These are phyloP conservation scores for Vachellia pachyceras DNA, from an alignment of 306 rosid genomes.

Conservation along the genomic window DNA sequence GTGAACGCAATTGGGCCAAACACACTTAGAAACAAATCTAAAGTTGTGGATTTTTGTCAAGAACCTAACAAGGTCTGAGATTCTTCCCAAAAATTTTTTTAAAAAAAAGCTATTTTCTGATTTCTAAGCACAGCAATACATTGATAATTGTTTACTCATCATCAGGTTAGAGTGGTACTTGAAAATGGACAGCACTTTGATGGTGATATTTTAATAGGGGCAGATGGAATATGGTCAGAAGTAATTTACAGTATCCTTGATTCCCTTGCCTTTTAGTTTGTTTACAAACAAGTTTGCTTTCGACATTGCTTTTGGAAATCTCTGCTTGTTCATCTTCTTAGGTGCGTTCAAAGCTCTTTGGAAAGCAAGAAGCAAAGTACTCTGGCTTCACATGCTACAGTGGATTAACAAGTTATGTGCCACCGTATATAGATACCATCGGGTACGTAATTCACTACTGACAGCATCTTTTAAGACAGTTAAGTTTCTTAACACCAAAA, in stretches of 20 bases:
- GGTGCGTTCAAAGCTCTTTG: slow-evolving; percentile 55
- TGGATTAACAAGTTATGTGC: slow-evolving; percentile 53
- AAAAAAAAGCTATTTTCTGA: not conserved
- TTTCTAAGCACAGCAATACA: not conserved
- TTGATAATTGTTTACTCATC: not conserved
- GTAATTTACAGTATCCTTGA: slow-evolving; percentile 44
- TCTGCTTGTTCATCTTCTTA: slow-evolving; percentile 31
- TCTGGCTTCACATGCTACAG: slow-evolving; percentile 55
- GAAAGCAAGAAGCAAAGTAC: slow-evolving; percentile 47
- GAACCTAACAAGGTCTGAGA: slow-evolving; percentile 45
- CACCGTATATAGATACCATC: slow-evolving; percentile 46
- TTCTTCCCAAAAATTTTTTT: slow-evolving; percentile 1
- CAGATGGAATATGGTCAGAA: slow-evolving; percentile 61
- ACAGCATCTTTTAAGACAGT: not conserved
- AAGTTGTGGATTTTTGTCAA: slow-evolving; percentile 53
- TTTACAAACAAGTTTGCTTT: not conserved
- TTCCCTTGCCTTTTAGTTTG: slow-evolving; percentile 25
- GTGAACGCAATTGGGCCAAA: slow-evolving; percentile 51
- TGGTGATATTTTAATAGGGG: slow-evolving; percentile 54
- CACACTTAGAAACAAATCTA: slow-evolving; percentile 49
- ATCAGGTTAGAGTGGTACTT: slow-evolving; percentile 50
- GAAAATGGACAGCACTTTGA: slow-evolving; percentile 51
- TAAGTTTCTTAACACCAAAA: not conserved
- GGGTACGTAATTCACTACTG: slow-evolving; percentile 42
- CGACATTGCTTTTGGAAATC: not conserved